phyloP scores from a whole-genome alignment of 306 rosid species.

The Dicorynia guianensis region DNA sequence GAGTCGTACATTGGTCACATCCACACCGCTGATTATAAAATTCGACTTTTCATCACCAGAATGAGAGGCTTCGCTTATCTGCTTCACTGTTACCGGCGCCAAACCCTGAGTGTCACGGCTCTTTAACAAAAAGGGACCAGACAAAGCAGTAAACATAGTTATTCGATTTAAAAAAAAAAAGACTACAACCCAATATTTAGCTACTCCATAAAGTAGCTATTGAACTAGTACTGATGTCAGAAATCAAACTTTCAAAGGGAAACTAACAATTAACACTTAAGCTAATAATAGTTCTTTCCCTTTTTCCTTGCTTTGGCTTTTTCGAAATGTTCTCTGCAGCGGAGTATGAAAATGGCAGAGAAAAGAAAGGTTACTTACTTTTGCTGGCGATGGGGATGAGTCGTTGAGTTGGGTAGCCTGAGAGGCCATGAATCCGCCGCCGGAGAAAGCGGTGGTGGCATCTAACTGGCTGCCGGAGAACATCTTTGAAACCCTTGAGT shows the following conservation, averaged over 20 bases:
- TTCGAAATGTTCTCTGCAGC: not conserved
- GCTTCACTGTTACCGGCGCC: constrained; percentile 90
- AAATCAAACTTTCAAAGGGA: not conserved
- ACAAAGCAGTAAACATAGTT: constrained; percentile 18
- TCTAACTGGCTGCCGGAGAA: constrained; percentile 82
- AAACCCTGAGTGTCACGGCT: constrained; percentile 75
- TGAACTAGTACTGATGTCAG: not conserved
- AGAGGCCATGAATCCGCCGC: constrained; percentile 71
- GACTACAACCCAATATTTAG: not conserved
- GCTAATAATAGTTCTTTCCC: not conserved
- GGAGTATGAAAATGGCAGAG: not conserved
- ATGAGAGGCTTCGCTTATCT: constrained; percentile 82
- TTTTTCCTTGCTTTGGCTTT: not conserved
- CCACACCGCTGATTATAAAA: constrained; percentile 71
- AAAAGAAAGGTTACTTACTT: constrained; percentile 48
- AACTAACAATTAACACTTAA: not conserved
- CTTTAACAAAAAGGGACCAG: constrained; percentile 39
- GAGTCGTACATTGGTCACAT: constrained; percentile 71
- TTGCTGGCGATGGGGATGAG: constrained; percentile 59
- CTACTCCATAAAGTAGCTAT: not conserved
- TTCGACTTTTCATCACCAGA: constrained; percentile 88
- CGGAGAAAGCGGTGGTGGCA: constrained; percentile 55
- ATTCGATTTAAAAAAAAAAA: not conserved
- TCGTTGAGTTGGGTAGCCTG: constrained; percentile 63
- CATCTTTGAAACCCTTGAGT: constrained; percentile 60